Base-by-base conservation (phyloP, 208 protist genomes). In the Dictyostelium gargantuum region DNA sequence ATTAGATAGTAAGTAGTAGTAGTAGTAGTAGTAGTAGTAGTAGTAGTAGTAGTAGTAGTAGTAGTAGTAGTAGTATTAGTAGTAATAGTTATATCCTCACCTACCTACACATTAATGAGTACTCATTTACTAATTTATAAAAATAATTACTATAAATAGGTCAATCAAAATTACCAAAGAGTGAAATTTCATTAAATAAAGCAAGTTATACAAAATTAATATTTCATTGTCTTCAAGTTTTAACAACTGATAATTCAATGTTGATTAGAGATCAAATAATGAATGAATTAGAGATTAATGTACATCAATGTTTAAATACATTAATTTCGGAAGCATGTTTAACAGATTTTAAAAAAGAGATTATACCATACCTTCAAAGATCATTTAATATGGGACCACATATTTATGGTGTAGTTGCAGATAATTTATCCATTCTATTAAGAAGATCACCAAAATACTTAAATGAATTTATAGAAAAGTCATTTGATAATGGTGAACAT, bases 181-280 rank as follows among this genome's bases (percentile, higher is more conserved):
- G 66, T 63, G 81, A 86, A 76, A 86, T 86, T 29, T 86, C 81
- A 63, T 48, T 86, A 56, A 86, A 63, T 26, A 86, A 86, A 63
- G 19, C 81, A 32, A 56, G 63, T 10, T 86, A 77, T 63, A 50
- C 48, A 10, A 86, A 86, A 61, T 76, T 86, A 63, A 48, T 86
- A 26, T 86, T 86, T 23, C 66, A 61, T 35, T 86, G 46, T 77
- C 66, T 86, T 50, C 81, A 86, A 77, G 29, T 17, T 52, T 77
- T 76, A 42, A n/a, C 70, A 42, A 15, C 17, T 4, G 35, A 75
- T 32, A 46, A 38, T 48, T 48, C 19, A 44, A 6, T 42, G 40
- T 15, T 50, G 5, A 35, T 10, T 26, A 76, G 72, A 48, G 46
- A 75, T 46, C 23, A 58, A 6, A 32, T 38, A n/a, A 35, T 86